Base-by-base conservation (phyloP, 2,329 filamentous ascomycete genomes). In the Pezicula carpinea region DNA sequence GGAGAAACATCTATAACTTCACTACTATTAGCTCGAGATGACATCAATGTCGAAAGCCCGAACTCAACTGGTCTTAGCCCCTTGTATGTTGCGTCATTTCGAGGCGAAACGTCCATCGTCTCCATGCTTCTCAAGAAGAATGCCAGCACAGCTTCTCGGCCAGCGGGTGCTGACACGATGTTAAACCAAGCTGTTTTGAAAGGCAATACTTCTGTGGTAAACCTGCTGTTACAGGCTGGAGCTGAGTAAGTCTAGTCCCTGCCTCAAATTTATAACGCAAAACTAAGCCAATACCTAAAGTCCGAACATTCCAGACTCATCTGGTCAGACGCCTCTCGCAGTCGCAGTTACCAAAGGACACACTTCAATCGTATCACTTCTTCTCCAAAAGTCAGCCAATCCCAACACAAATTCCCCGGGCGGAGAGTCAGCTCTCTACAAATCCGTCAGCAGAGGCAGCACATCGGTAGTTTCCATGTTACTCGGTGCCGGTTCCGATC, bases 21-120 rank as follows among this genome's bases (percentile, higher is more conserved):
- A 14, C 78, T 90, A 50, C 70, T 96, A 43, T 73, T 96, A 49
- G 82, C 90, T 29, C 79, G 92, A 46, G 75, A 76, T 46, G 78
- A 78, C 58, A 78, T 96, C 50, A 75, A 89, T 62, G 75, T 81
- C 57, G 82, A 91, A 63, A 79, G 96, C 53, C 79, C 69, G 46
- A 82, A 83, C 46, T 90, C 91, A 41, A 84, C 89, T 65, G 69
- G 72, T 47, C 82, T 95, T 71, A 90, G 91, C 11, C 79, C 95
- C 43, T 39, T 54, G 2, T 49, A 47, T 31, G 41, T 33, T 15
- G 49, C 52, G 1, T 33, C 48, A 10, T 33, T 19, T 17, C 44
- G 43, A 18, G 45, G 52, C 18, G 46, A 54, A 14, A 44, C 43
- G 13, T 39, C 34, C 10, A 50, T 54, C 15, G 42, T 45, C 6